Evolutionary conservation across 495 filamentous ascomycete species (phyloP), one percentile per base, ranked within the genome.

Genomic region (Hypoxylon perforatum): DNA sequence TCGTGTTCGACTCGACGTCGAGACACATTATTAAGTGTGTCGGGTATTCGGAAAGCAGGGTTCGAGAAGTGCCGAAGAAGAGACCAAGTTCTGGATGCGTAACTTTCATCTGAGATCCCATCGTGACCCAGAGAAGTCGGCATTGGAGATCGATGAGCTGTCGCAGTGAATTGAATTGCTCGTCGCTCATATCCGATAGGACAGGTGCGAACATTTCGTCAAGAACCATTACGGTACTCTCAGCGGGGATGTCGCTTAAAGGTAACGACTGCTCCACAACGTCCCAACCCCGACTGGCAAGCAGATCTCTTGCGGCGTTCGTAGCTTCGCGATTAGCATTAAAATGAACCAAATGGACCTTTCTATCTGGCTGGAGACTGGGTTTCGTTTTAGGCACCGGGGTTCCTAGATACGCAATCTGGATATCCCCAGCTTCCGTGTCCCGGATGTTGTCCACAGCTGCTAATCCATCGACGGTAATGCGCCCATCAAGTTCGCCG

Each of bases 51-150:
- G 46, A 30, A 15, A 49, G 14, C 2, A 49, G 18, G 1, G 46
- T 30, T 4, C 46, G 46, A 49, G 46, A 30, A 14, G 46, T 33
- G 12, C 46, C 46, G 46, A 49, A 49, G n/a, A 49, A 30, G 23
- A 49, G 46, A 6, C 46, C 46, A 9, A 49, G 23, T 25, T 49
- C 46, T 1, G 46, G 46, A 28, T 49, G 46, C 1, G 46, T 49
- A 15, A 49, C 46, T 28, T 49, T 49, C 46, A 49, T 49, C 15
- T 49, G 46, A 3, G 46, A 49, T 30, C 46, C 46, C 46, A 49
- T 49, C 25, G 46, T 49, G 0, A 35, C 25, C 46, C 46, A 49
- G 18, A 49, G 46, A 5, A 49, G 46, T 0, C 46, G 46, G 19
- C 46, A 49, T 4, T 33, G 17, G 3, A 30, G 46, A 18, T 49